Evolutionary conservation across 192 early-diverging fungal genomes (phyloP), one percentile per base, ranked within the genome.

Genomic region (Umbelopsis sp.): DNA sequence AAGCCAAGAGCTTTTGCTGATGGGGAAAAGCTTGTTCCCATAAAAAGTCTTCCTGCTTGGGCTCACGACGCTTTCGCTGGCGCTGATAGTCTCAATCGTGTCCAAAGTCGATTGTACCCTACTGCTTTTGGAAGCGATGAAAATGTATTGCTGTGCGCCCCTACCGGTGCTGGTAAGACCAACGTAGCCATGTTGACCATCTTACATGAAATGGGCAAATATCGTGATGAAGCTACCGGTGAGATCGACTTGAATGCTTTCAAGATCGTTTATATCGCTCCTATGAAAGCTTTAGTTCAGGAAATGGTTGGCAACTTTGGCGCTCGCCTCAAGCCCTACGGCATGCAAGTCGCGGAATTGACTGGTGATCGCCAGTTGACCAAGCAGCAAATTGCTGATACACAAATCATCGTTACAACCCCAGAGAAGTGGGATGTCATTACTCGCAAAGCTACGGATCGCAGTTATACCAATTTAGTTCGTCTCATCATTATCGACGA

Each of bases 391-490:
- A 92, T 99, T 27, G 84, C 82, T 27, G 88, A 87, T 21, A 99
- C 97, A 2, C 96, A 99, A 78, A 95, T 99, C 71, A 95, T 99
- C 79, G 97, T 99, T 27, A 98, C 97, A 7, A 99, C 98, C 1
- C 98, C 98, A 0, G 98, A 99, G 77, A 99, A 98, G 66, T 99
- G 98, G 98, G 98, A 99, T 82, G 98, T 98, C 12, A 95, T 99
- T 11, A 99, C 98, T 21, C 89, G 98, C 69, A 99, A 99, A 78
- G 86, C 90, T 46, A 92, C 89, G 18, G 97, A 61, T 61, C 55
- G 55, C 13, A 61, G 55, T 30, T 61, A 61, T n/a, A 61, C 55
- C 30, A 61, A 61, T 18, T 35, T 61, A 30, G 55, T 61, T 13
- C 55, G 55, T 93, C 83, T 99, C 55, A 82, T 99, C 47, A 98